Evolutionary conservation across 2,329 filamentous ascomycete genomes (phyloP).

Genomic region (Hirsutella thompsonii): DNA sequence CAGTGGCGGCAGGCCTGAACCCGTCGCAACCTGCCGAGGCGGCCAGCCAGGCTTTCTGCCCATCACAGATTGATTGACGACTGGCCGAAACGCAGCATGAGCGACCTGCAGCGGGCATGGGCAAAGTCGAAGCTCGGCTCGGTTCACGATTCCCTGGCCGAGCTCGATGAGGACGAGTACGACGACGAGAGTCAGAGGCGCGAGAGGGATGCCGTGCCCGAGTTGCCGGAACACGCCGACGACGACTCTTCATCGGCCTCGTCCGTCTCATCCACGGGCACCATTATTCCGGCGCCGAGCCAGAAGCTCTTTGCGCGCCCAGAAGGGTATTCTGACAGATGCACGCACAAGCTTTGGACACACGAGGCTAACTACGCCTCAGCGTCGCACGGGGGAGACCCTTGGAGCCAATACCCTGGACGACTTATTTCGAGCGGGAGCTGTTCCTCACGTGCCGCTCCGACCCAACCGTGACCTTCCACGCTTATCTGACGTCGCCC

Average conservation of each 20-base stretch:
- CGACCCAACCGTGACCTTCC: conserved; percentile 46
- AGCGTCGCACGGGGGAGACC: conserved; percentile 39
- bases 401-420: conserved; percentile 65
- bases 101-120: conserved; percentile 67
- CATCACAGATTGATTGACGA: neutral
- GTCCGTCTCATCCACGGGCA: conserved; percentile 86
- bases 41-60: neutral
- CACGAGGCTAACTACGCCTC: conserved; percentile 6
- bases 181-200: neutral
- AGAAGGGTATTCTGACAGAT: conserved; percentile 40
- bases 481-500: conserved; percentile 81
- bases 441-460: conserved; percentile 51
- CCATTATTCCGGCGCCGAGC: conserved; percentile 68
- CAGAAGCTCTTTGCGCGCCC: conserved; percentile 62
- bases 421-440: conserved; percentile 81
- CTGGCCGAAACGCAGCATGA: conserved; percentile 41
- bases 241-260: conserved; percentile 63
- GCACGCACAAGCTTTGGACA: neutral
- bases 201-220: conserved; percentile 26
- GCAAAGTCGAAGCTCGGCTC: conserved; percentile 61
- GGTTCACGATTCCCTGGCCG: conserved; percentile 34
- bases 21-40: neutral
- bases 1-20: neutral
- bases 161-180: conserved; percentile 35
- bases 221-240: conserved; percentile 30